phyloP scores from a whole-genome alignment of 208 protist genomes.

The Herpetomonas samuelpessoai region DNA sequence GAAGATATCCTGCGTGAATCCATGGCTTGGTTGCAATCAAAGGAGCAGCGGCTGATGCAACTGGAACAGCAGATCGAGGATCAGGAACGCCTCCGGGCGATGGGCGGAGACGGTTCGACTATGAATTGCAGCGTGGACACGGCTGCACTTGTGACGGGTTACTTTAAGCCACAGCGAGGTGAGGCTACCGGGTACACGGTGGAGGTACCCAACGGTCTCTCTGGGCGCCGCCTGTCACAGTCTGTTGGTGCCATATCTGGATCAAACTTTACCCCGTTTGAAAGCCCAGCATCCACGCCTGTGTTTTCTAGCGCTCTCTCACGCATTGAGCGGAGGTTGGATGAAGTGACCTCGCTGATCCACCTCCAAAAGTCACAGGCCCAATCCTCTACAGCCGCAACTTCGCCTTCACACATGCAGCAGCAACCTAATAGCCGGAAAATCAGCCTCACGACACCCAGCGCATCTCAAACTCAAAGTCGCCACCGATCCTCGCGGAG shows the following conservation, averaged over 20 bases:
- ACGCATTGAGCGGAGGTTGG: conserved; percentile 65
- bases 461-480: conserved; percentile 3
- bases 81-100: conserved; percentile 27
- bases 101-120: conserved; percentile 18
- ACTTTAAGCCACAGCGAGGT: conserved; percentile 42
- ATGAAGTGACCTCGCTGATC: conserved; percentile 71
- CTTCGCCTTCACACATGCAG: conserved; percentile 1
- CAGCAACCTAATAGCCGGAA: conserved; percentile 2
- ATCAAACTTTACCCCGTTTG: conserved; percentile 14
- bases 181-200: conserved; percentile 8
- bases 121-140: conserved; percentile 46
- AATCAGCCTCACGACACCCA: not conserved
- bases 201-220: conserved; percentile 2
- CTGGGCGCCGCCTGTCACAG: not conserved
- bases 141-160: conserved; percentile 46
- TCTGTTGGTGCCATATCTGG: not conserved
- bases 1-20: conserved; percentile 66
- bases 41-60: conserved; percentile 62
- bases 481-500: conserved; percentile 1
- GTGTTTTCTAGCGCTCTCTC: conserved; percentile 49
- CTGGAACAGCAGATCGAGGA: conserved; percentile 71
- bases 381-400: conserved; percentile 4
- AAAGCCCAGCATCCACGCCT: conserved; percentile 27
- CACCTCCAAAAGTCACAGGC: conserved; percentile 35
- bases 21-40: conserved; percentile 69